Percentiles rank a stretch among this genome's conserved stretches.
phyloP scores from a whole-genome alignment of 2,329 filamentous ascomycete genomes.

The Colletotrichum lupini region DNA sequence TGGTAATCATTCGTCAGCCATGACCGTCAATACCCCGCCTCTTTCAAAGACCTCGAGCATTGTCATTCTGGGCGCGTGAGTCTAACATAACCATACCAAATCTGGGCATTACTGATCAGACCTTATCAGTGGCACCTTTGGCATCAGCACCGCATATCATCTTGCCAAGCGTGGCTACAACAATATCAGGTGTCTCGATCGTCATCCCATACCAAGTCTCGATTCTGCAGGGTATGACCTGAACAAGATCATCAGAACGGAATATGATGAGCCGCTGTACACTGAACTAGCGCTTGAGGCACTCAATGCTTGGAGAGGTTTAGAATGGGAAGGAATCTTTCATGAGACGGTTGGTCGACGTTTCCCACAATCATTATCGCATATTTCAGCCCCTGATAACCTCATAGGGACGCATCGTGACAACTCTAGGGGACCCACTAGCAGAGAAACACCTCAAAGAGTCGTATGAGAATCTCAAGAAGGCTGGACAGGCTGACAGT shows the following conservation, averaged over 20 bases:
- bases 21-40: neutral
- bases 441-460: conserved; percentile 32
- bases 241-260: conserved; percentile 31
- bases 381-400: neutral
- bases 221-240: conserved; percentile 36
- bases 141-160: conserved; percentile 30
- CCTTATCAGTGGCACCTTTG: conserved; percentile 15
- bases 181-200: conserved; percentile 34
- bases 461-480: conserved; percentile 28
- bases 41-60: conserved; percentile 23
- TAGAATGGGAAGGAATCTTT: conserved; percentile 31
- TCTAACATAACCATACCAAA: neutral
- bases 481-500: conserved; percentile 1
- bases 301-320: conserved; percentile 31
- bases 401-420: conserved; percentile 31
- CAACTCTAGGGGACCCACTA: conserved; percentile 21
- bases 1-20: neutral
- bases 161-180: conserved; percentile 36
- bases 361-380: neutral
- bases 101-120: neutral
- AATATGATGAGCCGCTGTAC: conserved; percentile 31
- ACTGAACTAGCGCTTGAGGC: conserved; percentile 16
- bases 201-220: conserved; percentile 23
- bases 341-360: conserved; percentile 31
- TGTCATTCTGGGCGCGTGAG: conserved; percentile 35